Base-by-base conservation (phyloP, 805 yeast genomes). In the Pichia cephalocereana region DNA sequence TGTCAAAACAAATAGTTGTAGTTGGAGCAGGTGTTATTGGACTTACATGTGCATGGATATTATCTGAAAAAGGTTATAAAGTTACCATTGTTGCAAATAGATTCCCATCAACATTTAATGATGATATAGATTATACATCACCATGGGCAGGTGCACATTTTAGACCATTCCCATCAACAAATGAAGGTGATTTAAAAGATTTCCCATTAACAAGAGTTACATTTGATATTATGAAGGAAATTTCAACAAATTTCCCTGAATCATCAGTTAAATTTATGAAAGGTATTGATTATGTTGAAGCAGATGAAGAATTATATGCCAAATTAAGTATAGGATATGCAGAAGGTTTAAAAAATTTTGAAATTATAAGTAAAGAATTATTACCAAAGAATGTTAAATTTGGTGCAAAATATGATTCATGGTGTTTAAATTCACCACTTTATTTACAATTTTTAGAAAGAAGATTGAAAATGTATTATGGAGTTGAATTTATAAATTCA, bases 81-180 rank as follows among this genome's bases (percentile, higher is more conserved):
- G 70, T 75, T 19, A 58, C 70, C 4, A 61, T 75, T 23, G 48
- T 75, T 3, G 73, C 71, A 3, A 62, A 65, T 40, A 66, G 72
- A 51, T 58, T 79, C 18, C 85, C 85, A 0, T 47, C 50, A 83
- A 85, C 5, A 82, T 80, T 46, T 50, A 60, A n/a, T 18, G 40
- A 38, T 34, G 50, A 27, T 15, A 50, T 53, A 3, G 54, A 50
- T 27, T 62, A 56, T 40, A 80, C 90, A 8, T 81, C 88, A 0
- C 74, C 82, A 3, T 82, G 86, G 85, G 87, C 89, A 2, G 91
- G 91, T 18, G 91, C 90, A 1, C 89, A 83, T 61, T 83, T 72
- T 61, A 69, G 90, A 55, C 89, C 91, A 4, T 74, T 74, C 49
- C 90, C 91, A 8, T 70, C 79, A 0, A 53, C 51, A 15, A 49